Conservation (phyloP, 2,329 filamentous ascomycete genomes). For the Verticillium isaacii region DNA sequence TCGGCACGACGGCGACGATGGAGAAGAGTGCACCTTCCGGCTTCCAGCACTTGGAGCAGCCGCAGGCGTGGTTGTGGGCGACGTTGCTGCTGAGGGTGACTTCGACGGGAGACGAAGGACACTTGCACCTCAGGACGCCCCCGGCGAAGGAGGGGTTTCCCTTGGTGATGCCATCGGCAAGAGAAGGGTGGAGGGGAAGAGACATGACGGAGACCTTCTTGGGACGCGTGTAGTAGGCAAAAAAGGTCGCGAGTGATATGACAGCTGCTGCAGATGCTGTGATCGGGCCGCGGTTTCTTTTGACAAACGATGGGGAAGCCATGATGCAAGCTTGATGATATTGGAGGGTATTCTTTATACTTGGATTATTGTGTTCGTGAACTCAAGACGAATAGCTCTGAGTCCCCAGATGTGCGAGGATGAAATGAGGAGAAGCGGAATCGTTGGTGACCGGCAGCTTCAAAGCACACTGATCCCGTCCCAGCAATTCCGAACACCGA, state of each 20-base stretch:
- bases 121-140: slow-evolving; percentile 59
- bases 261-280: neutral
- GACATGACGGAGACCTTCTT: slow-evolving; percentile 19
- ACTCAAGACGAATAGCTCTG: neutral
- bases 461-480: neutral
- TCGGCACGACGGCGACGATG: slow-evolving; percentile 56
- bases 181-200: slow-evolving; percentile 52
- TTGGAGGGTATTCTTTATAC: neutral
- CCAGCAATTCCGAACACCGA: neutral
- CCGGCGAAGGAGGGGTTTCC: slow-evolving; percentile 51
- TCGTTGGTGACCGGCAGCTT: neutral
- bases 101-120: slow-evolving; percentile 49
- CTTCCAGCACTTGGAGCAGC: slow-evolving; percentile 71
- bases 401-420: neutral
- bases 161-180: slow-evolving; percentile 58
- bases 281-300: neutral
- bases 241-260: neutral
- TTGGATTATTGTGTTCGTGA: neutral
- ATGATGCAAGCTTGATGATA: neutral
- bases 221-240: neutral
- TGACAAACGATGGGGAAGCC: neutral
- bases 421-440: neutral
- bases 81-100: slow-evolving; percentile 55
- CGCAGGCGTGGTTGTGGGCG: slow-evolving; percentile 65
- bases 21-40: slow-evolving; percentile 59